These are phyloP conservation scores for Sporothrix pseudoabietina DNA, from an alignment of 2,329 filamentous ascomycete species.

Conservation along the genomic window DNA sequence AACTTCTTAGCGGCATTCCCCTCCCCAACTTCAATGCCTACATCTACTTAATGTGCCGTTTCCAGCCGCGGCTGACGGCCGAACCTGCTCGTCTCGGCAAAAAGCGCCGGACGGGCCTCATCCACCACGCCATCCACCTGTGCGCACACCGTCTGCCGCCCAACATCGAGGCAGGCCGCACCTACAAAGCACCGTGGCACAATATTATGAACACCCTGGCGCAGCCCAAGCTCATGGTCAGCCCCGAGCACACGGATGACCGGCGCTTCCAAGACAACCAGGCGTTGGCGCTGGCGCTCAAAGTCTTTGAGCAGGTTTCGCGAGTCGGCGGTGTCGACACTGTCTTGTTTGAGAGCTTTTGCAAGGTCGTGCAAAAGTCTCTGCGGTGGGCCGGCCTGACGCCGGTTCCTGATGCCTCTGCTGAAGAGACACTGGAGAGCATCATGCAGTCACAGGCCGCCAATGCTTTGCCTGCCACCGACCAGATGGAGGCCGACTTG, in stretches of 20 bases:
- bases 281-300: slow-evolving; percentile 42
- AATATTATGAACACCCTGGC: slow-evolving; percentile 47
- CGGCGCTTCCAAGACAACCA: slow-evolving; percentile 37
- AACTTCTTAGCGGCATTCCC: slow-evolving; percentile 38
- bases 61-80: slow-evolving; percentile 41
- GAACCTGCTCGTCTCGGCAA: slow-evolving; percentile 34
- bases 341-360: slow-evolving; percentile 44
- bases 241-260: slow-evolving; percentile 31
- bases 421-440: not conserved
- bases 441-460: not conserved
- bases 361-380: slow-evolving; percentile 33
- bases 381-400: slow-evolving; percentile 29
- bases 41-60: slow-evolving; percentile 53
- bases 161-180: slow-evolving; percentile 37
- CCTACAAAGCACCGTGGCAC: slow-evolving; percentile 49
- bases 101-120: slow-evolving; percentile 34
- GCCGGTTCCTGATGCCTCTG: not conserved
- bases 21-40: slow-evolving; percentile 52
- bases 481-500: not conserved
- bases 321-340: slow-evolving; percentile 41
- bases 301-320: slow-evolving; percentile 40
- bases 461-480: not conserved
- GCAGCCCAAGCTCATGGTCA: slow-evolving; percentile 41
- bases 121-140: slow-evolving; percentile 45
- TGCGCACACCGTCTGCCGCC: slow-evolving; percentile 38